Base-by-base conservation (phyloP, 352 stramenopile species). In the Peronosclerospora sorghi region DNA sequence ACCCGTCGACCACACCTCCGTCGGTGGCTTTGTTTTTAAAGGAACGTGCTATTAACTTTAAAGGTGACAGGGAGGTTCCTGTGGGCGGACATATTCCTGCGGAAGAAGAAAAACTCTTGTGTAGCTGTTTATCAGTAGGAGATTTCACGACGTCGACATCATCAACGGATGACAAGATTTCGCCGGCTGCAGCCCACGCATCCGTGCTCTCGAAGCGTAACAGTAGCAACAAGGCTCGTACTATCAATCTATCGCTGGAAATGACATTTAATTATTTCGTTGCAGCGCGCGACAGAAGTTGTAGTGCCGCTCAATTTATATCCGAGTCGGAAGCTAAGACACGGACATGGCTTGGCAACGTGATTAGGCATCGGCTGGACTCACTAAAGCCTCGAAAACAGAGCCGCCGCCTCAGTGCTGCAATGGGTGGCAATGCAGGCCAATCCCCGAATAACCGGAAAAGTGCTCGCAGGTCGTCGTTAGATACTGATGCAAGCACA, bases 241-340 rank as follows among this genome's bases (percentile, higher is more conserved):
- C 75, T 29, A 84, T 88, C 56, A 84, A 66, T 45, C 52, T 85
- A 14, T 72, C 67, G 17, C 48, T 84, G 19, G 73, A 86, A 44
- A 83, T 60, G 15, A 72, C 67, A 14, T 88, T 88, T 45, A 72
- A 61, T n/a, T 88, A 82, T 35, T 88, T 86, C 27, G 47, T 68
- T 14, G 65, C 68, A 20, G 73, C 61, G 13, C 68, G 75, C 23
- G 75, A 88, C 35, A 68, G 71, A n/a, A 50, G 56, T 2, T 73
- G 57, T 18, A 48, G 45, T 1, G 73, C 73, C 0, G 34, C 57
- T 5, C 56, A 83, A 41, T 86, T 84, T 43, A 78, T 86, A 21
- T 54, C 62, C 5, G 76, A 86, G 47, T 77, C 62, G 1, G 71
- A 80, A 44, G 59, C 55, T 10, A 68, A 73, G 30, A 76, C 73